Conservation (phyloP, 768 basidiomycete species). For the Russula sp. region DNA sequence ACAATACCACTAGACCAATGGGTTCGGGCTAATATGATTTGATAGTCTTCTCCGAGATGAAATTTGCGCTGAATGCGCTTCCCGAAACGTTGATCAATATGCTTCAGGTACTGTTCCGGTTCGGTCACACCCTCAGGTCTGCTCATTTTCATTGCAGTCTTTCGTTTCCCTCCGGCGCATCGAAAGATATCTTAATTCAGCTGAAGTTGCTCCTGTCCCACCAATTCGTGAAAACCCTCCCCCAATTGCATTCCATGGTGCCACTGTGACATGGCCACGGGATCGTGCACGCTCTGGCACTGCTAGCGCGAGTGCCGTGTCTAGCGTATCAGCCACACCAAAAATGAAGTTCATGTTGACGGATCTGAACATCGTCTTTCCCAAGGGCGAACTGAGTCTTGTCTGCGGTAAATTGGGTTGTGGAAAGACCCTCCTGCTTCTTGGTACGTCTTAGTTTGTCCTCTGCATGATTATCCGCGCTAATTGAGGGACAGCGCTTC, state of each 20-base stretch:
- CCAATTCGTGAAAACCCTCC: slow-evolving; percentile 50
- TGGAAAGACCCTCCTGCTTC: slow-evolving; percentile 80
- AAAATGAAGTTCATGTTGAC: slow-evolving; percentile 70
- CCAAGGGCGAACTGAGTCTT: slow-evolving; percentile 67
- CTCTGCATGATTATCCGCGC: background rate
- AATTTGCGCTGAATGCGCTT: slow-evolving; percentile 78
- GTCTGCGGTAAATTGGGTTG: slow-evolving; percentile 87
- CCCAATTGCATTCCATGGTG: slow-evolving; percentile 69
- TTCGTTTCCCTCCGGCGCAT: slow-evolving; percentile 84
- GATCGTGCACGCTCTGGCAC: slow-evolving; percentile 41
- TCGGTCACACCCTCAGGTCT: background rate
- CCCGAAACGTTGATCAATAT: slow-evolving; percentile 90
- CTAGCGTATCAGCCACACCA: slow-evolving; percentile 64
- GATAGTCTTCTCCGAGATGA: slow-evolving; percentile 79
- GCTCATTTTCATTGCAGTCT: slow-evolving; percentile 35
- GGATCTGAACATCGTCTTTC: slow-evolving; percentile 75
- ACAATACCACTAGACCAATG: background rate
- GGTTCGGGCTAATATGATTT: background rate
- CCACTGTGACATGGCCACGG: slow-evolving; percentile 87
- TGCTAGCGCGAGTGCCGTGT: slow-evolving; percentile 34
- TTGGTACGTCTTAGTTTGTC: slow-evolving; percentile 35
- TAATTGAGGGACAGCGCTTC: slow-evolving; percentile 43
- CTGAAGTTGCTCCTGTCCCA: slow-evolving; percentile 60
- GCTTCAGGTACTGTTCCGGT: slow-evolving; percentile 51
- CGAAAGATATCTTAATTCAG: slow-evolving; percentile 75